phyloP scores from a whole-genome alignment of 768 basidiomycete species.

The Phylloporus sp. region DNA sequence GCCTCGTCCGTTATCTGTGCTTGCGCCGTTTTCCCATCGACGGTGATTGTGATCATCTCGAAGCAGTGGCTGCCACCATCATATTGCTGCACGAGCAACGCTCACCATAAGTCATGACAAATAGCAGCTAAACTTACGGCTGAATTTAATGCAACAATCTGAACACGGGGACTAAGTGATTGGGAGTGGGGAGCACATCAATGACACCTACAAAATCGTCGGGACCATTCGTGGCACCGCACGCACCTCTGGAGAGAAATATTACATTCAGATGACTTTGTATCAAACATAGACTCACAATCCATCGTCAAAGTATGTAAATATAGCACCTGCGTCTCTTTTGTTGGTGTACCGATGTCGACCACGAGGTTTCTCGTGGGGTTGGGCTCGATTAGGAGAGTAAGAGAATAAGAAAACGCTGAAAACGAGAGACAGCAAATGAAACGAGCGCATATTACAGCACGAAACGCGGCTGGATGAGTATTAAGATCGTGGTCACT shows the following conservation, averaged over 20 bases:
- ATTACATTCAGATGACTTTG: background rate
- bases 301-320: constrained; percentile 29
- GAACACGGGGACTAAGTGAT: background rate
- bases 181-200: background rate
- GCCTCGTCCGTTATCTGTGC: constrained; percentile 45
- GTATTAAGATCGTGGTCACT: background rate
- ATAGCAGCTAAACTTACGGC: constrained; percentile 26
- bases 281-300: constrained; percentile 12
- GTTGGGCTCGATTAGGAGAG: constrained; percentile 8
- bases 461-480: constrained; percentile 4
- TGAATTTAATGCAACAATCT: constrained; percentile 44
- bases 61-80: constrained; percentile 39
- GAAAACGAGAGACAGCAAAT: constrained; percentile 21
- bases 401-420: constrained; percentile 12
- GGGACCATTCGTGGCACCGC: constrained; percentile 24
- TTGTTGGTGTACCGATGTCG: constrained; percentile 12
- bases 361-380: constrained; percentile 10
- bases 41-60: constrained; percentile 40
- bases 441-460: constrained; percentile 28
- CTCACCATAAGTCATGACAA: background rate
- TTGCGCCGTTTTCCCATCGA: constrained; percentile 33
- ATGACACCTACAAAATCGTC: constrained; percentile 24
- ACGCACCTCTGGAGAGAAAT: constrained; percentile 37
- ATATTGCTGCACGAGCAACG: constrained; percentile 34
- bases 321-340: constrained; percentile 14